Evolutionary conservation across 345 rosid genomes (phyloP).

Genomic region (Aurinia saxatilis): DNA sequence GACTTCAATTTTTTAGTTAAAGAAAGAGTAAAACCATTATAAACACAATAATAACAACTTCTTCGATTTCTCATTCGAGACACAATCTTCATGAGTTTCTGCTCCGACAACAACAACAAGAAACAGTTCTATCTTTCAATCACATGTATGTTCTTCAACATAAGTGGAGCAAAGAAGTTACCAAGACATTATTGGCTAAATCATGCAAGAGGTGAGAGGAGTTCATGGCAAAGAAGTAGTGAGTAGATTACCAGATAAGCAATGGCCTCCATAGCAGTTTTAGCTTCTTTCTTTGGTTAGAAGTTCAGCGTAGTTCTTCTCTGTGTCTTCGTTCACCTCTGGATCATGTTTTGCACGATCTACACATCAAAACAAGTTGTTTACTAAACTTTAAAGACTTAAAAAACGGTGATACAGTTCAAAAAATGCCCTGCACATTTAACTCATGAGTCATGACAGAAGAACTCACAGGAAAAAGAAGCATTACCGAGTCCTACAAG

Average conservation of each 20-base stretch:
- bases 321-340: constrained; percentile 74
- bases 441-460: constrained; percentile 11
- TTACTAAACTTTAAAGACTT: neutral
- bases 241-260: constrained; percentile 45
- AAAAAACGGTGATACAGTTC: neutral
- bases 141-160: too few relatives aligned
- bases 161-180: constrained; percentile 36
- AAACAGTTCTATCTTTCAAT: too few relatives aligned
- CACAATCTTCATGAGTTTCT: too few relatives aligned
- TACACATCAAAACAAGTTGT: neutral
- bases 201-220: constrained; percentile 30
- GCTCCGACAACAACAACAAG: too few relatives aligned
- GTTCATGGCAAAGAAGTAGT: constrained; percentile 29
- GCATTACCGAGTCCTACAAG: constrained; percentile 63
- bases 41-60: too few relatives aligned
- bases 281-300: constrained; percentile 78
- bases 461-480: constrained; percentile 54
- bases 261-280: too few relatives aligned
- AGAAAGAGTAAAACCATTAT: too few relatives aligned
- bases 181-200: constrained; percentile 46
- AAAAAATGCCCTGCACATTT: too few relatives aligned
- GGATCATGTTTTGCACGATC: constrained; percentile 86
- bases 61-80: too few relatives aligned
- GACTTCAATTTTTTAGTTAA: too few relatives aligned
- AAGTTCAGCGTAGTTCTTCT: constrained; percentile 70